Base-by-base conservation (phyloP, 176 grass and related monocot species). In the Avena eriantha region DNA sequence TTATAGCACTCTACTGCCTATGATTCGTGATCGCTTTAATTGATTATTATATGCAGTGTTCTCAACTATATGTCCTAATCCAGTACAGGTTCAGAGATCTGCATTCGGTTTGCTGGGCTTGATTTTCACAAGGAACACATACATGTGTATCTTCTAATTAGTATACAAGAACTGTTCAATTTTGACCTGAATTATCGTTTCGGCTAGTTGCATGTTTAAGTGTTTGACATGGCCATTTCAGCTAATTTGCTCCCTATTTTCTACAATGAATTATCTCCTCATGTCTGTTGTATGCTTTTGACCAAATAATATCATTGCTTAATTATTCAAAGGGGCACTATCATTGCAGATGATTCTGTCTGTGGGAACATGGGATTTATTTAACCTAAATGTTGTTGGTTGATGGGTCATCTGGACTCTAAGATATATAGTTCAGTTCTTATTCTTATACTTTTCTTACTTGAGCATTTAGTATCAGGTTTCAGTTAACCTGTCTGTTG, bases 201-300 rank as follows among this genome's bases (percentile, higher is more conserved):
- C 57, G 57, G 49, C 4, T 39, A 77, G 50, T 21, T 74, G 80
- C 75, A 49, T 73, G 65, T 61, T 60, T 18, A 67, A 84, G 48
- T n/a, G 79, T 80, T 80, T 90, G 67, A 84, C 85, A 75, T 65
- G 36, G 6, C 18, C 75, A 66, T 79, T 84, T 58, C 75, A 87
- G 70, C 85, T 87, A 84, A 66, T 75, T 75, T 68, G 15, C 34
- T n/a, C 47, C 80, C 35, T 10, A 19, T 86, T 83, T 26, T 78
- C 43, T 68, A 50, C 55, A 21, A 51, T 49, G 7, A 39, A 17
- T 77, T 34, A 14, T 86, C 50, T 60, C 21, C 50, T 72, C 61
- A 56, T 84, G 76, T 80, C 68, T 72, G 76, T 72, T 63, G 76
- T 50, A 22, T 75, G 51, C 81, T 19, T 88, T 82, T 77, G 89